phyloP scores from a whole-genome alignment of 2,329 filamentous ascomycete species.

The Xylaria arbuscula region DNA sequence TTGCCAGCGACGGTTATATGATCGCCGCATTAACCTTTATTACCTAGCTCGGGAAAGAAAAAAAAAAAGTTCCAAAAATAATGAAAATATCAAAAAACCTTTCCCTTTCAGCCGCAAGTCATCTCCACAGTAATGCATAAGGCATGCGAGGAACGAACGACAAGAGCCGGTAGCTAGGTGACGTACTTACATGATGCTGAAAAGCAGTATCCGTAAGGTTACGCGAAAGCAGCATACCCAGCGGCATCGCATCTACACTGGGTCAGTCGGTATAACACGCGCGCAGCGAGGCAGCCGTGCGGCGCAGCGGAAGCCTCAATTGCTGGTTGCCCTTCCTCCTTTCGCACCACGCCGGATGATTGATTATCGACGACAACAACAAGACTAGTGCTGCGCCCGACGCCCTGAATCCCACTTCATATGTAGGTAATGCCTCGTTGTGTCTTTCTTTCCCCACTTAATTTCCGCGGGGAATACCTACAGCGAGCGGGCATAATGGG shows the following conservation, averaged over 20 bases:
- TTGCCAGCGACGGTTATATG: constrained; percentile 3
- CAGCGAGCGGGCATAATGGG: constrained; percentile 6
- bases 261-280: not conserved
- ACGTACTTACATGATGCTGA: not conserved
- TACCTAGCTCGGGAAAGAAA: constrained; percentile 3
- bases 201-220: not conserved
- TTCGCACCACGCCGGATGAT: not conserved
- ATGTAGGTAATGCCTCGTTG: not conserved
- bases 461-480: constrained; percentile 33
- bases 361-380: constrained; percentile 19
- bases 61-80: not conserved
- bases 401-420: constrained; percentile 15
- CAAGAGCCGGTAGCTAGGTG: not conserved
- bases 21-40: constrained; percentile 20
- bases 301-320: constrained; percentile 29
- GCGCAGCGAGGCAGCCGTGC: constrained; percentile 27
- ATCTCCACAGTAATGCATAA: constrained; percentile 14
- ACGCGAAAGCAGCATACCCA: not conserved
- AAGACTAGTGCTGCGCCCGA: constrained; percentile 19
- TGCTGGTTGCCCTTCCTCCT: not conserved
- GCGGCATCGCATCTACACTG: not conserved
- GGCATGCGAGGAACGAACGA: constrained; percentile 1
- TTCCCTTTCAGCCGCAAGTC: constrained; percentile 31
- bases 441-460: constrained; percentile 27
- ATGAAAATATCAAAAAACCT: not conserved